Evolutionary conservation across 2,329 filamentous ascomycete species (phyloP), one percentile per base, ranked within the genome.

Genomic region (Shiraia sp.): DNA sequence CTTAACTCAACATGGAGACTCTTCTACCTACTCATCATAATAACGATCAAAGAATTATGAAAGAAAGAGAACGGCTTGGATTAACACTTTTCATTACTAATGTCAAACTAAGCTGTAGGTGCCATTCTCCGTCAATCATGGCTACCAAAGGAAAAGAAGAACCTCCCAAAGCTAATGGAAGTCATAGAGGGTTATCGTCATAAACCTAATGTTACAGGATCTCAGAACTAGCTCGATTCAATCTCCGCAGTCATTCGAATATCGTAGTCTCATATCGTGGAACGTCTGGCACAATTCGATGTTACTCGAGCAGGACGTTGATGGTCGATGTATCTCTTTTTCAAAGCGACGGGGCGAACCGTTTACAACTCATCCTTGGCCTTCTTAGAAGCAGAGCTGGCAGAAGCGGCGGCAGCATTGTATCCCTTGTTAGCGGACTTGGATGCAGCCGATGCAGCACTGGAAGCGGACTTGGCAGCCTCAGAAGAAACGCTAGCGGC

Each of bases 301-400:
- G 19, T 16, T 12, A 24, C 27, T 17, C 32, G 30, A 40, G 38
- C 50, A 25, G 26, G 36, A 55, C 47, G 45, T 39, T 40, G 15
- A 36, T 58, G 55, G 40, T 51, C 51, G 23, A n/a, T n/a, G n/a
- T n/a, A n/a, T n/a, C n/a, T n/a, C n/a, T n/a, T n/a, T 24, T 15
- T 32, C 9, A 16, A 14, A 8, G 17, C 17, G 28, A 12, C 13
- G 26, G 15, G 19, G 26, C 17, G 40, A 47, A 17, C 25, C 27
- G 22, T 47, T 61, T 74, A 75, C 69, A 75, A 72, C 66, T 75
- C 73, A 46, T 74, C 60, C 69, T 74, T 74, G 52, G 63, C 61
- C 40, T 52, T 49, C 48, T 69, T 65, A 17, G 62, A 62, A 31
- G 69, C 66, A 40, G 55, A 57, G 33, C 53, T 59, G 24, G 49